A percentile compares a stretch with the other conserved stretches of the same genome.
phyloP scores from a whole-genome alignment of 768 basidiomycete species.

The Psilocybe subaeruginosa region DNA sequence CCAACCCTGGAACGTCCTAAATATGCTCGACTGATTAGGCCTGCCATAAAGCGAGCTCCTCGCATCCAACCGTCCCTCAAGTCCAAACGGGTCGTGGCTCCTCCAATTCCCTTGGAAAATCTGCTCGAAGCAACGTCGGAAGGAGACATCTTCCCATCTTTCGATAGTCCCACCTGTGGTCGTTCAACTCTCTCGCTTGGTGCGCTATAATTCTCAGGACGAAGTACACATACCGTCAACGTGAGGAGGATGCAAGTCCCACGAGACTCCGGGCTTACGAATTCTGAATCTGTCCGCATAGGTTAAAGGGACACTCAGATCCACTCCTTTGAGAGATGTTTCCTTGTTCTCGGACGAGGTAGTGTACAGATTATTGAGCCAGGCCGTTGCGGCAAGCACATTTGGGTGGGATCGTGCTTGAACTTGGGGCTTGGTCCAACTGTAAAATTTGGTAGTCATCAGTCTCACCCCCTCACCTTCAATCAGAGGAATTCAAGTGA shows the following conservation, averaged over 20 bases:
- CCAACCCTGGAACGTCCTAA: slow-evolving; percentile 81
- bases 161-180: slow-evolving; percentile 69
- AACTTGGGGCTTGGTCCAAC: slow-evolving; percentile 58
- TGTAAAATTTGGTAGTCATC: slow-evolving; percentile 7
- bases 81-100: slow-evolving; percentile 67
- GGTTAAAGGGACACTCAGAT: slow-evolving; percentile 60
- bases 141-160: slow-evolving; percentile 68
- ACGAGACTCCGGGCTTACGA: slow-evolving; percentile 63
- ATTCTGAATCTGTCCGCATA: slow-evolving; percentile 81
- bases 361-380: slow-evolving; percentile 70
- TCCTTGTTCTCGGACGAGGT: slow-evolving; percentile 35
- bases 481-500: background rate
- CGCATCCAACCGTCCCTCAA: slow-evolving; percentile 61
- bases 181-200: background rate
- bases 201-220: background rate
- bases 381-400: slow-evolving; percentile 55
- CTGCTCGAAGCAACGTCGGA: slow-evolving; percentile 61
- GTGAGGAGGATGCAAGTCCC: slow-evolving; percentile 50
- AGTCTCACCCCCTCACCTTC: background rate
- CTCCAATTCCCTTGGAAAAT: slow-evolving; percentile 68
- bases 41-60: slow-evolving; percentile 65
- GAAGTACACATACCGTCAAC: slow-evolving; percentile 38
- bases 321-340: slow-evolving; percentile 47
- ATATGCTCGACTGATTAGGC: slow-evolving; percentile 53
- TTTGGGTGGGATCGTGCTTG: slow-evolving; percentile 71